Base-by-base conservation (phyloP, 1,284 basidiomycete species). In the Trametes pubescens region DNA sequence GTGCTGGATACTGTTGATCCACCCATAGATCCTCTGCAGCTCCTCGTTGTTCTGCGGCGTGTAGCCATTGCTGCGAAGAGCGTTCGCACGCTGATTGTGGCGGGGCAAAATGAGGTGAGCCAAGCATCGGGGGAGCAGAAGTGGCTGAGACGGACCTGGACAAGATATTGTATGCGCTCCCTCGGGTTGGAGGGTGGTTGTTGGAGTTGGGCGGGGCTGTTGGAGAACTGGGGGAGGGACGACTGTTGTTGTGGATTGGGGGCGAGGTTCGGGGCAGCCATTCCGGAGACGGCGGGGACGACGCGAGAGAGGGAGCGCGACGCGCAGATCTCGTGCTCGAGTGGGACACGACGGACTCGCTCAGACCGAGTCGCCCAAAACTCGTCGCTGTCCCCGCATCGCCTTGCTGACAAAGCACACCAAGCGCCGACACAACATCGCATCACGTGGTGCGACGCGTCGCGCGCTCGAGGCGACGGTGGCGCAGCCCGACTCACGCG, bases 1-100 rank as follows among this genome's bases (percentile, higher is more conserved):
- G 47, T 67, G 73, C 59, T 76, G 75, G 44, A 77, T 70, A 21
- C 62, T 65, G 32, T 70, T 61, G 13, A 79, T 64, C 60, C 77
- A 67, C 43, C 72, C 74, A 21, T 73, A 65, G 52, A 79, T 72
- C 62, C 69, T 75, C 40, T 72, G 76, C 40, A 79, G 72, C 65
- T 81, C 80, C 46, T 73, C 71, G 26, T 68, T 71, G 18, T 72
- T 79, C 60, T 81, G 79, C 7, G 73, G 68, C 10, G 79, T 79
- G 56, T 64, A 69, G 18, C 80, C 80, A 48, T 69, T 71, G 22
- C 65, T 59, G 35, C 73, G 74, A 14, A 81, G 74, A 18, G 54
- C 18, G 59, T 76, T 73, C 35, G 74, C 76, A 57, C 78, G 77
- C 80, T 81, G 65, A n/a, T 51, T 40, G 62, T 14, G 35, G 51